Evolutionary conservation across 1,284 basidiomycete species (phyloP), one percentile per base, ranked within the genome.

Genomic region (Ganoderma boninense): DNA sequence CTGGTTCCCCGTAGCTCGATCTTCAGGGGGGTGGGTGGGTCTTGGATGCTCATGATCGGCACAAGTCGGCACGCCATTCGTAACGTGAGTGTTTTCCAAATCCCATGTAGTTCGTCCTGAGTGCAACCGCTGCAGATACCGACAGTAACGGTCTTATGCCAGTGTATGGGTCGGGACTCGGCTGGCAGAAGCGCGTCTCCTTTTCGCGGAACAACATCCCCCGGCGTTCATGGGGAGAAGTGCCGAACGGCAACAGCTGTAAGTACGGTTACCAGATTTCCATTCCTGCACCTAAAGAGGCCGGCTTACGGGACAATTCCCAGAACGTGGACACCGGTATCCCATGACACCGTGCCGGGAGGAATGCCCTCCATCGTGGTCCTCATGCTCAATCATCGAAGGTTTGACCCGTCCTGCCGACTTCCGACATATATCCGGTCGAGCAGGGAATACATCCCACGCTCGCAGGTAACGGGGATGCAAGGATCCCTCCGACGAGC

Each of bases 21-120:
- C 40, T 49, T 49, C 46, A 49, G 46, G 44, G 16, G 18, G 18
- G 5, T 40, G n/a, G n/a, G n/a, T 11, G 20, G 38, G 60, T 26
- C 60, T n/a, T 7, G 23, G 60, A 42, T 29, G 60, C 40, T 18
- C 35, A 26, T 43, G 60, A 62, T 62, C 60, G 60, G 14, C 54
- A 10, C 18, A 29, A 32, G 29, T 32, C 29, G 29, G 29, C 29
- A 32, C 29, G 29, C 29, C 29, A 32, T 32, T 32, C 29, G 29
- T 32, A 32, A 32, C 29, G 29, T 32, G 29, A 32, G 29, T 32
- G 29, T 32, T 32, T 32, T 32, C 29, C 29, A 32, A 32, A 32
- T 32, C 29, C 29, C 29, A 32, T 4, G 29, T 4, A 32, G 29
- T 32, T 32, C 29, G 29, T 32, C 29, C 29, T 32, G 29, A 32